These are phyloP conservation scores for Xenosphaeropsis pyriputrescens DNA, from an alignment of 2,329 filamentous ascomycete species.

Conservation along the genomic window DNA sequence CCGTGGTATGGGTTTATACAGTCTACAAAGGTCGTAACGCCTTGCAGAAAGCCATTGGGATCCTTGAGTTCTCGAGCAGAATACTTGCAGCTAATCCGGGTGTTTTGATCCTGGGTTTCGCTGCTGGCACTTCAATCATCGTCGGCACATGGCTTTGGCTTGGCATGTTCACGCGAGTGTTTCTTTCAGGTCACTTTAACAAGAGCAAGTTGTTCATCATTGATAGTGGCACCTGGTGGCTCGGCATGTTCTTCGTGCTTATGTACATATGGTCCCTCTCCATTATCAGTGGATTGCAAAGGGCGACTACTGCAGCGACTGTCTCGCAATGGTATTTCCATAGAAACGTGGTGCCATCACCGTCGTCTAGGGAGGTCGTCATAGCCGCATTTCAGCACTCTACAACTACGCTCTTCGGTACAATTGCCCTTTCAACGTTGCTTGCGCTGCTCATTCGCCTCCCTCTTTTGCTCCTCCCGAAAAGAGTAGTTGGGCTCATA, in stretches of 20 bases:
- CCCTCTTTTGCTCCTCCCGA: conserved; percentile 71
- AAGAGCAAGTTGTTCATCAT: conserved; percentile 58
- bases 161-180: conserved; percentile 89
- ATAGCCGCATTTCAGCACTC: conserved; percentile 71
- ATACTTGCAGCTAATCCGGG: conserved; percentile 78
- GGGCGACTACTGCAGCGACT: conserved; percentile 82
- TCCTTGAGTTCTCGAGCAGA: conserved; percentile 82
- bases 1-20: conserved; percentile 70
- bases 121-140: conserved; percentile 59
- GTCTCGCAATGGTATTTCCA: conserved; percentile 99
- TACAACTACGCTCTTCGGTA: conserved; percentile 76
- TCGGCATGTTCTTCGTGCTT: conserved; percentile 81
- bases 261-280: conserved; percentile 93
- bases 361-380: conserved; percentile 69
- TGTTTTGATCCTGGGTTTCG: conserved; percentile 71
- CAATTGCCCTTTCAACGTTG: conserved; percentile 77
- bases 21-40: conserved; percentile 69
- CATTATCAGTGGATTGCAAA: conserved; percentile 76
- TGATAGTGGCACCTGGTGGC: conserved; percentile 82
- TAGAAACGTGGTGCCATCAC: conserved; percentile 64
- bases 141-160: conserved; percentile 94
- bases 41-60: conserved; percentile 69
- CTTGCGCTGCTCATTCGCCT: conserved; percentile 68
- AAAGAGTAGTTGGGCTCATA: conserved; percentile 47
- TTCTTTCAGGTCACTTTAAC: conserved; percentile 78